phyloP scores from a whole-genome alignment of 2,329 filamentous ascomycete genomes.

The Gnomoniopsis sp. region DNA sequence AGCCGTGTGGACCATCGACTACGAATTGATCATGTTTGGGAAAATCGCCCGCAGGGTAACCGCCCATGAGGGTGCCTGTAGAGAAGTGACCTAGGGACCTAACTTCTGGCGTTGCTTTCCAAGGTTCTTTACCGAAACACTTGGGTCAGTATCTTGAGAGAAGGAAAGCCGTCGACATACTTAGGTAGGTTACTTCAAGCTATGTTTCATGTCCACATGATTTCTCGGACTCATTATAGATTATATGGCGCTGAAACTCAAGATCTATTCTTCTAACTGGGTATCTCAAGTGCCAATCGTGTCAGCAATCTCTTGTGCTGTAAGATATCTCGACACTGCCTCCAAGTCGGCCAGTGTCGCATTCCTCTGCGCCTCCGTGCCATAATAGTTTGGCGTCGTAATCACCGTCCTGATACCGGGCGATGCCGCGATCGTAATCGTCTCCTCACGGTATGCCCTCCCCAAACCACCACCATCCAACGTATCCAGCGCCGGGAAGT shows the following conservation, averaged over 20 bases:
- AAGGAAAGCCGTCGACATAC: no score
- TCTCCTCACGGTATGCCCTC: slow-evolving; percentile 18
- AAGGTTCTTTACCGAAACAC: no score
- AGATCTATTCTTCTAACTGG: neutral
- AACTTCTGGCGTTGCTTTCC: no score
- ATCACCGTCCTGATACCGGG: slow-evolving; percentile 12
- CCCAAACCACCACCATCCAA: slow-evolving; percentile 15
- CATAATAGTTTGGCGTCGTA: slow-evolving; percentile 18
- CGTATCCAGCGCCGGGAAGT: slow-evolving; percentile 19
- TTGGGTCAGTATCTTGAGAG: no score
- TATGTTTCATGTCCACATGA: no score
- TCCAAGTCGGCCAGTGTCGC: slow-evolving; percentile 16
- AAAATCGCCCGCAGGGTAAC: no score
- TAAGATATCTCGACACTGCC: slow-evolving; percentile 15
- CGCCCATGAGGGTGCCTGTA: no score
- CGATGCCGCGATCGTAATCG: slow-evolving; percentile 13
- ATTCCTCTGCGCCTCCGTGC: slow-evolving; percentile 20
- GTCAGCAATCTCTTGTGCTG: slow-evolving; percentile 18
- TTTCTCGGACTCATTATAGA: no score
- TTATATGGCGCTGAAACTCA: neutral
- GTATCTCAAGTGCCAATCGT: slow-evolving; percentile 6
- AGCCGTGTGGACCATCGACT: no score
- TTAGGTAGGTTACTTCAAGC: no score
- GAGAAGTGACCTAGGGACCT: no score
- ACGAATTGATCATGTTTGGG: no score